Percentiles rank a stretch among this genome's conserved stretches.
These are phyloP conservation scores for Tetrastigma voinierianum DNA, from an alignment of 164 flowering plant genomes.

Conservation along the genomic window DNA sequence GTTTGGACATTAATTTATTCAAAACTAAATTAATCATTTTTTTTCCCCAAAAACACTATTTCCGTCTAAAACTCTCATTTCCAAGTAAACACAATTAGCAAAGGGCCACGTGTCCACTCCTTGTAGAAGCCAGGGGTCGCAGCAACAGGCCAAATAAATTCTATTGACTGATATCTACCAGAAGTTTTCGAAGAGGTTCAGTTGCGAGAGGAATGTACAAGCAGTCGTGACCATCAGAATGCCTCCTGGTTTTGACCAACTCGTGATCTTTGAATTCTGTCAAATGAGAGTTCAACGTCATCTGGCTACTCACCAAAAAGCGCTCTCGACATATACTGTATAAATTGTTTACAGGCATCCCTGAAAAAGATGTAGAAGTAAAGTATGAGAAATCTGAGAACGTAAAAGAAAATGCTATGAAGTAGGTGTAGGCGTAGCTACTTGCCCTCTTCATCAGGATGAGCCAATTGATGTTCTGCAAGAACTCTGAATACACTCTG, in stretches of 20 bases:
- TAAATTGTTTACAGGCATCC: slow-evolving; percentile 62
- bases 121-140: too few species aligned
- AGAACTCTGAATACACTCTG: slow-evolving; percentile 90
- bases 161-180: slow-evolving; percentile 38
- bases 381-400: neutral
- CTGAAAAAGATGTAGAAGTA: slow-evolving; percentile 33
- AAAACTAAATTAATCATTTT: too few species aligned
- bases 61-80: too few species aligned
- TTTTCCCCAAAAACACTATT: too few species aligned
- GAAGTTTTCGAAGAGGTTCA: slow-evolving; percentile 70
- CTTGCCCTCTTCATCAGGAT: slow-evolving; percentile 87
- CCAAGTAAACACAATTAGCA: too few species aligned
- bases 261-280: slow-evolving; percentile 97
- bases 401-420: neutral
- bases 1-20: too few species aligned
- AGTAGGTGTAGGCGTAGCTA: neutral
- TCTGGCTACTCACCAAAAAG: slow-evolving; percentile 66
- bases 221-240: slow-evolving; percentile 89
- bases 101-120: too few species aligned
- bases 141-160: too few species aligned
- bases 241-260: slow-evolving; percentile 73
- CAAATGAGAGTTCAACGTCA: slow-evolving; percentile 81
- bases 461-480: slow-evolving; percentile 77
- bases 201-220: slow-evolving; percentile 72
- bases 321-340: slow-evolving; percentile 75